Percentiles rank a stretch among this genome's conserved stretches.
Evolutionary conservation across 2,329 filamentous ascomycete genomes (phyloP).

Genomic region (Xylaria sp.): DNA sequence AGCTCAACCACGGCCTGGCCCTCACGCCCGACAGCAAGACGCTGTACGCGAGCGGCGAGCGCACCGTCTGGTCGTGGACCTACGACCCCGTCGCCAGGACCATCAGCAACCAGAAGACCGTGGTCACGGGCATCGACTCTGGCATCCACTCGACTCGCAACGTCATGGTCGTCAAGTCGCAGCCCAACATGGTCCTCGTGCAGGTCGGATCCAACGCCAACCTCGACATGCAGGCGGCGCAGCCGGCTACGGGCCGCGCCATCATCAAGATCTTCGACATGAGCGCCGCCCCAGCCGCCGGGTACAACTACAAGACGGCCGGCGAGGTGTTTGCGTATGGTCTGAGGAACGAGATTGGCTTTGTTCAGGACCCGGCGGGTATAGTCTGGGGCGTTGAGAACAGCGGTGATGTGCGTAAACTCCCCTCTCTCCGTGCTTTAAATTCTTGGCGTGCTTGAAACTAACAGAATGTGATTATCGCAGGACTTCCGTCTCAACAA

Average conservation of each 20-base stretch:
- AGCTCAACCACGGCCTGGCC: conserved; percentile 56
- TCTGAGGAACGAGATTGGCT: conserved; percentile 71
- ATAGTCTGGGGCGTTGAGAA: conserved; percentile 56
- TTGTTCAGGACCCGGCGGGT: conserved; percentile 61
- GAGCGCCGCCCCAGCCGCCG: conserved; percentile 50
- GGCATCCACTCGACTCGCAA: conserved; percentile 55
- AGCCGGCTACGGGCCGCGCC: conserved; percentile 52
- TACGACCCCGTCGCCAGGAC: conserved; percentile 64
- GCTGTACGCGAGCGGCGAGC: conserved; percentile 55
- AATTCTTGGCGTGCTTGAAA: neutral
- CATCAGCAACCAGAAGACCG: conserved; percentile 56
- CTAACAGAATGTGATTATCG: conserved; percentile 58
- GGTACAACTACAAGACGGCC: conserved; percentile 55
- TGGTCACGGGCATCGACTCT: conserved; percentile 54
- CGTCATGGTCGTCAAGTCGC: conserved; percentile 51
- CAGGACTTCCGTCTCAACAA: conserved; percentile 66
- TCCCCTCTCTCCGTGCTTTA: neutral
- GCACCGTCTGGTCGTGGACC: conserved; percentile 64
- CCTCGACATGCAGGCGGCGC: conserved; percentile 52
- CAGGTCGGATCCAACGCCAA: conserved; percentile 55
- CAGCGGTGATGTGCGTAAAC: conserved; percentile 36
- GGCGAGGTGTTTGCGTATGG: conserved; percentile 56
- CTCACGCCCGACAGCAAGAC: conserved; percentile 55
- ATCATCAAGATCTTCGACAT: conserved; percentile 58
- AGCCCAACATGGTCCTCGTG: conserved; percentile 54